Percentiles rank a stretch among this genome's conserved stretches.
Evolutionary conservation across 2,329 filamentous ascomycete species (phyloP).

Genomic region (Xylaria hypoxylon): DNA sequence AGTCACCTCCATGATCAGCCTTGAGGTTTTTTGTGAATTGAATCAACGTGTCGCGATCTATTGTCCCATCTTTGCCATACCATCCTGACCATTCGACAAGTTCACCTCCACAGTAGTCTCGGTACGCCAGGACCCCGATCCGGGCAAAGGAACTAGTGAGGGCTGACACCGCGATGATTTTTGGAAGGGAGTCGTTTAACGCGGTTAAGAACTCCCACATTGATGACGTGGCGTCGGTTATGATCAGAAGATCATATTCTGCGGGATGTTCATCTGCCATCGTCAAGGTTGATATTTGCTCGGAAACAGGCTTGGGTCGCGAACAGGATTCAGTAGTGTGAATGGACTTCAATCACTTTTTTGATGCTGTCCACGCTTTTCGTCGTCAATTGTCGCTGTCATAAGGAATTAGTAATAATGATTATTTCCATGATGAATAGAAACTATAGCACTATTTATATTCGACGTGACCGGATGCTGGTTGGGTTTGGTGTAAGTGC

Average conservation of each 20-base stretch:
- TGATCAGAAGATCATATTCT: constrained; percentile 58
- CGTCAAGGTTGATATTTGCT: background rate
- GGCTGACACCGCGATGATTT: constrained; percentile 62
- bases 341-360: background rate
- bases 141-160: constrained; percentile 62
- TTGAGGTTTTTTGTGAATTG: constrained; percentile 1
- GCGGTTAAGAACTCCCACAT: constrained; percentile 53
- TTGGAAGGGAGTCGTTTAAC: constrained; percentile 61
- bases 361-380: background rate
- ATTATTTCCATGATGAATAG: background rate
- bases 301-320: background rate
- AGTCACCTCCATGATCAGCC: background rate
- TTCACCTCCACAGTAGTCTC: constrained; percentile 57
- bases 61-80: constrained; percentile 2
- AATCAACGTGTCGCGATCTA: constrained; percentile 11
- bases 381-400: background rate
- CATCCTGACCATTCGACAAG: constrained; percentile 18
- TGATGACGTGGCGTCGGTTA: constrained; percentile 60
- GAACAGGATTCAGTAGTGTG: too few species aligned
- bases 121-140: constrained; percentile 61
- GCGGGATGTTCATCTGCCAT: background rate
- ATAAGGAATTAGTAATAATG: background rate
- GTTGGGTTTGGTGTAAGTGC: background rate
- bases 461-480: background rate
- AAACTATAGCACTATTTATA: background rate